Evolutionary conservation across 805 yeast genomes (phyloP), one percentile per base, ranked within the genome.

Genomic region (Wickerhamomyces alni): DNA sequence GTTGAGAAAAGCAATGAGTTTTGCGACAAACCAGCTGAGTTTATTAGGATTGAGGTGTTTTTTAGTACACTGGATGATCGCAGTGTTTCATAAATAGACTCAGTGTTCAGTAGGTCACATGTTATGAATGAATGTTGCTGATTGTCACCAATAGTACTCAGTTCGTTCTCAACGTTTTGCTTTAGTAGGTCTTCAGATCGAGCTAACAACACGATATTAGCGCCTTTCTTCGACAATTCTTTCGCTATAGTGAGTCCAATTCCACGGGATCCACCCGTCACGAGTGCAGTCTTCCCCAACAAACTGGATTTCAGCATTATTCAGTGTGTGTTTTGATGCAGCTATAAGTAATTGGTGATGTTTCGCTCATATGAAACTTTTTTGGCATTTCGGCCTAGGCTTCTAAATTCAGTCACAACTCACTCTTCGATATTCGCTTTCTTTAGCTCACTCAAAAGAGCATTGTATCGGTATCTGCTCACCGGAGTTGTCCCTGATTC

Each of bases 191-290:
- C 46, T 27, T 61, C 62, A 38, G 73, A 65, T 31, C 85, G 55
- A 1, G 87, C 71, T 5, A 78, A 45, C 15, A 82, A 54, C 0
- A 79, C 65, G 6, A 78, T 62, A 17, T 62, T 63, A 19, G 75
- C 71, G 2, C 89, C 89, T 22, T 63, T 48, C 0, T 45, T 35
- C 0, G 86, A 73, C 21, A 83, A 61, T 24, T 50, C 55, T 26
- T 54, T 46, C 0, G 87, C 81, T 15, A 84, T 71, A 0, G 69
- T 69, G 4, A 66, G 59, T 0, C 93, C 93, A 12, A 83, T 62
- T 0, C 93, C 91, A 33, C 71, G 61, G 0, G 88, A 77, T 0
- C 82, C 88, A 1, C 93, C 93, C 0, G 87, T 81, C 2, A 82
- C 59, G 5, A 76, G 47, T 0, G 80, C 81, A n/a, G 67, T 66